These are phyloP conservation scores for Ustilago shanxiensis DNA, from an alignment of 1,284 basidiomycete species.

Conservation along the genomic window DNA sequence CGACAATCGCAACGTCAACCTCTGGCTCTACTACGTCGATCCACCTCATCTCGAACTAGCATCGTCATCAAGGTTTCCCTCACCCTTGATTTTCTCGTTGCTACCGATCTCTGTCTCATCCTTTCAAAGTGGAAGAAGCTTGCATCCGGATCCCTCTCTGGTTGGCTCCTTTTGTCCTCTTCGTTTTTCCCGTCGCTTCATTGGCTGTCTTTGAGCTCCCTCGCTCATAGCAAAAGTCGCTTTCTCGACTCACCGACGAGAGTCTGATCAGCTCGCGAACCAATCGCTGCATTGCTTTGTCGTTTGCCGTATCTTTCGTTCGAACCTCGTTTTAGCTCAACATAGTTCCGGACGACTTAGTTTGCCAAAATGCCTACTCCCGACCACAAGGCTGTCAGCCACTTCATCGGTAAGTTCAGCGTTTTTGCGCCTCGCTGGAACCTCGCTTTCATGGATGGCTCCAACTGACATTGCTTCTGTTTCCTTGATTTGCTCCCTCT, in stretches of 20 bases:
- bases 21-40: neutral
- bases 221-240: constrained; percentile 19
- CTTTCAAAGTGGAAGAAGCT: neutral
- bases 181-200: neutral
- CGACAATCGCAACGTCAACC: constrained; percentile 5
- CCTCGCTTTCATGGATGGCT: neutral
- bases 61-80: constrained; percentile 51
- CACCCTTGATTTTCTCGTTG: constrained; percentile 45
- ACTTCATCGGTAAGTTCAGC: constrained; percentile 64
- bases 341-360: neutral
- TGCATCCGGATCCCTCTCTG: constrained; percentile 32
- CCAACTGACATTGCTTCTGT: constrained; percentile 8
- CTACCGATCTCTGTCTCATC: constrained; percentile 2
- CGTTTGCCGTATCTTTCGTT: neutral
- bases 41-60: neutral
- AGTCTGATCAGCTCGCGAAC: neutral
- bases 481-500: neutral
- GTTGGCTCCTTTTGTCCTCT: constrained; percentile 7
- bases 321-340: neutral
- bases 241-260: neutral
- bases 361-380: constrained; percentile 49
- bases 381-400: constrained; percentile 62
- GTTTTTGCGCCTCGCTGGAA: neutral
- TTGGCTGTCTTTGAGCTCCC: constrained; percentile 24
- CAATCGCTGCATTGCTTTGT: neutral